A percentile compares a stretch with the other conserved stretches of the same genome.
Evolutionary conservation across 352 stramenopile genomes (phyloP).

Genomic region (Phytophthora tubulina): DNA sequence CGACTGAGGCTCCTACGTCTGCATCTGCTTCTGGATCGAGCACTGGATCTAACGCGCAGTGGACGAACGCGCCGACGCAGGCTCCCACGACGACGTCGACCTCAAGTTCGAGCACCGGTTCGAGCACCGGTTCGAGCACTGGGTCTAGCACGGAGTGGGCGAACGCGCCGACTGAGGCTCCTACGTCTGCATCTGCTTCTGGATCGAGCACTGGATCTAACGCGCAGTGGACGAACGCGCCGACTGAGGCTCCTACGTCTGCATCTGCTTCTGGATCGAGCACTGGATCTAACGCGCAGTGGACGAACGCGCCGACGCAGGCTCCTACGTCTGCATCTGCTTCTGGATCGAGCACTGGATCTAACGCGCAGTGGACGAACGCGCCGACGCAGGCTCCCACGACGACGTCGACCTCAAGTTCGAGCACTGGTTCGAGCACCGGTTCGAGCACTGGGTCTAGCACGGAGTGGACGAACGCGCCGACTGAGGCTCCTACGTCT

Average conservation of each 20-base stretch:
- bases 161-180: not conserved
- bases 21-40: conserved; percentile 1
- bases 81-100: not conserved
- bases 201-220: not conserved
- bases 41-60: not conserved
- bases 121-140: not conserved
- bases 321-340: not conserved
- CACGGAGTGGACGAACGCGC: not conserved
- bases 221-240: not conserved
- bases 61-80: not conserved
- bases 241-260: not conserved
- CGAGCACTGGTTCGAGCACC: not conserved
- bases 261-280: not conserved
- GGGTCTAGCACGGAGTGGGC: too few relatives aligned
- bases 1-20: not conserved
- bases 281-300: not conserved
- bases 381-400: conserved; percentile 2
- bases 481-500: not conserved
- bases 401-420: not conserved
- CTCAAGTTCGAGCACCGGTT: not conserved
- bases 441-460: not conserved
- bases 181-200: not conserved
- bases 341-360: not conserved
- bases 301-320: not conserved
- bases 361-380: not conserved